Conservation (phyloP, 345 rosid species). For the Aquilaria malaccensis region DNA sequence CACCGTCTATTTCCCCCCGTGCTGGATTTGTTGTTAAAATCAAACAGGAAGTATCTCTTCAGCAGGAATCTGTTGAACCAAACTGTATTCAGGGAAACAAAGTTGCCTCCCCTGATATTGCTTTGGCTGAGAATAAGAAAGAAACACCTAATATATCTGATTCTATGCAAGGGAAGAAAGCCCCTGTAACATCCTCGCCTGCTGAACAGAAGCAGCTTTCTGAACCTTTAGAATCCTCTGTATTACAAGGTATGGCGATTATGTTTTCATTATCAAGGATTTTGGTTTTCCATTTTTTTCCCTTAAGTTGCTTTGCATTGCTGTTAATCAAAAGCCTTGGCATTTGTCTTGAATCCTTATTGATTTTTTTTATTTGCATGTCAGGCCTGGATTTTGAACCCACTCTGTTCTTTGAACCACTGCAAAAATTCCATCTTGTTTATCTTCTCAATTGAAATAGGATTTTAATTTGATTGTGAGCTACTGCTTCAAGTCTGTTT, state of each 20-base stretch:
- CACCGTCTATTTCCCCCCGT: conserved; percentile 18
- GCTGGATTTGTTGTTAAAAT: conserved; percentile 25
- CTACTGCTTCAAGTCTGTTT: background rate
- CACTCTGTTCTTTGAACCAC: too few relatives aligned
- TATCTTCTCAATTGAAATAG: too few relatives aligned
- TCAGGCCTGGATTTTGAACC: conserved; percentile 1
- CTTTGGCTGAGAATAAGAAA: conserved; percentile 16
- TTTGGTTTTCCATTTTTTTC: background rate
- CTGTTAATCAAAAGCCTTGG: too few relatives aligned
- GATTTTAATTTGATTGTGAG: background rate
- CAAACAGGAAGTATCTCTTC: conserved; percentile 22
- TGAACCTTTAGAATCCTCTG: conserved; percentile 25
- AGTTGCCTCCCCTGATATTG: conserved; percentile 8
- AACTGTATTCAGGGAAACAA: conserved; percentile 24
- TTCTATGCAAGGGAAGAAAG: conserved; percentile 8
- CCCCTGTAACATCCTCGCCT: conserved; percentile 19
- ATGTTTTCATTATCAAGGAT: background rate
- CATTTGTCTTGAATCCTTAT: too few relatives aligned
- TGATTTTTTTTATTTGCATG: background rate
- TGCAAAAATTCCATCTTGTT: too few relatives aligned
- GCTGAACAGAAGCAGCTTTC: conserved; percentile 24
- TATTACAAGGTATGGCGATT: conserved; percentile 33
- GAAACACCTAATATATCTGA: conserved; percentile 4
- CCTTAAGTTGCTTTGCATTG: background rate
- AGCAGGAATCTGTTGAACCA: conserved; percentile 21